Base-by-base conservation (phyloP, 495 filamentous ascomycete species). In the Trichoderma reesei region DNA sequence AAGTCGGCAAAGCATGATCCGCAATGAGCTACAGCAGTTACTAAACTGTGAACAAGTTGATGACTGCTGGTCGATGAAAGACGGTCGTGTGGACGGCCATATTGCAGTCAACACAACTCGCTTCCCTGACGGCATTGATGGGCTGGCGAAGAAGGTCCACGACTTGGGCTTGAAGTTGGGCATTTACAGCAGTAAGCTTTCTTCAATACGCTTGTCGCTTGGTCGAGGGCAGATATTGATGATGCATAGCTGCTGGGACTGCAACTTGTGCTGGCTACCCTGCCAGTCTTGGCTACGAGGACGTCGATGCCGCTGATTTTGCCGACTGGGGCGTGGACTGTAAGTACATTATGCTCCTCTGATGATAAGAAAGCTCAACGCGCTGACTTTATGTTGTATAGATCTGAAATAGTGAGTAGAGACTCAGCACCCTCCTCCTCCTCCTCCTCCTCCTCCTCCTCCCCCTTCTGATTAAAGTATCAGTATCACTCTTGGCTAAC, bases 251-350 rank as follows among this genome's bases (percentile, higher is more conserved):
- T 68, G 86, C 86, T 3, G 86, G 86, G 1, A 76, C 74, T 33
- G 72, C 72, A 42, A 88, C 86, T 4, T 89, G 86, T 67, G 86
- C 78, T 11, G 79, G 78, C 3, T 86, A 86, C 65, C 81, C 81
- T 3, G 87, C 80, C 2, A 82, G 78, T 65, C 64, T 88, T 8
- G 83, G 82, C 4, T 80, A 85, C 64, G 87, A 90, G 71, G 66
- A 69, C 2, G 76, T 84, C 16, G 86, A 88, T 75, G 87, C 86
- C 0, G 63, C 78, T 51, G 76, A 82, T 0, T 88, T 81, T 67
- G 84, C 86, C 1, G 76, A 79, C 16, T 89, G 86, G 86, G 84
- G 81, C 0, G 79, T 88, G 41, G 85, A 88, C 68, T 88, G 72
- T 37, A 42, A 61, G 60, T 61, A 9, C 34, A 36, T 1, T 36